Evolutionary conservation across 495 filamentous ascomycete genomes (phyloP).

Genomic region (Penicillium pulvis): DNA sequence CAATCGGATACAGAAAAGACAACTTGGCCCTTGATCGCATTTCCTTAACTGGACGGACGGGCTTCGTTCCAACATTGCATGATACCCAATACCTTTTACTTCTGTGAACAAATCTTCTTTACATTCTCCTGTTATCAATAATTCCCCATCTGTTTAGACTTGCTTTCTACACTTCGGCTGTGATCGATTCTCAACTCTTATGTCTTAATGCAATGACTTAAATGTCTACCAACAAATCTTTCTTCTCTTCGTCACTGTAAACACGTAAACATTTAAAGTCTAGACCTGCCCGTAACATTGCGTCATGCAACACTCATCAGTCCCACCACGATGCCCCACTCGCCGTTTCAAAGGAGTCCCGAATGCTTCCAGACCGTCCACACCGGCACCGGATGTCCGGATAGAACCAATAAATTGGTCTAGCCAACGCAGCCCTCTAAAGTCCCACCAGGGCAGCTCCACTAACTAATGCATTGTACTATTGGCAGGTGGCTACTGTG

Average conservation of each 20-base stretch:
- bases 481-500: not conserved
- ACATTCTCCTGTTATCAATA: slow-evolving; percentile 3
- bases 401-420: not conserved
- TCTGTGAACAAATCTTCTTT: slow-evolving; percentile 11
- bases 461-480: not conserved
- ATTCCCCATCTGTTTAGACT: slow-evolving; percentile 10
- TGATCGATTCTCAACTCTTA: slow-evolving; percentile 10
- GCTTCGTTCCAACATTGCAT: slow-evolving; percentile 20
- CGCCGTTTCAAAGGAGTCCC: not conserved
- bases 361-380: slow-evolving; percentile 1
- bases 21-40: slow-evolving; percentile 10
- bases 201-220: not conserved
- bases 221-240: not conserved
- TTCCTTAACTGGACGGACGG: slow-evolving; percentile 19
- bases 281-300: slow-evolving; percentile 1
- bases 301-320: slow-evolving; percentile 6
- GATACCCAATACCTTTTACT: slow-evolving; percentile 22
- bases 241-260: not conserved
- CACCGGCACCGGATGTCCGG: not conserved
- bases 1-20: slow-evolving; percentile 7
- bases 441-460: not conserved
- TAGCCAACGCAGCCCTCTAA: not conserved
- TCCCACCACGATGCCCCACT: not conserved
- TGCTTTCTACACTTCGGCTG: not conserved
- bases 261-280: not conserved